Percentiles rank a stretch among this genome's conserved stretches.
These are phyloP conservation scores for Ophiostoma quercus DNA, from an alignment of 2,329 filamentous ascomycete species.

Conservation along the genomic window DNA sequence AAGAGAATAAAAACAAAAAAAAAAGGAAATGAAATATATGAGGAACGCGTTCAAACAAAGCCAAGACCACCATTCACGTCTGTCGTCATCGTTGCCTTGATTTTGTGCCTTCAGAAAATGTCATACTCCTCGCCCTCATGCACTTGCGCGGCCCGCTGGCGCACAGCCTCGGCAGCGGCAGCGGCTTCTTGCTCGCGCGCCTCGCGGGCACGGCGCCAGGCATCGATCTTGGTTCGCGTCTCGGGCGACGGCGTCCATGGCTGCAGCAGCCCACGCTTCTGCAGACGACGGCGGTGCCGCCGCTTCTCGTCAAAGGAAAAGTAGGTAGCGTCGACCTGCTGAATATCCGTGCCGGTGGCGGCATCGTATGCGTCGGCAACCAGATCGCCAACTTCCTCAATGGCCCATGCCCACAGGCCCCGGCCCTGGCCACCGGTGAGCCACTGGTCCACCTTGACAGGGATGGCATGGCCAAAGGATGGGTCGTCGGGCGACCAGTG, in stretches of 20 bases:
- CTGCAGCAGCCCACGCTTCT: conserved; percentile 42
- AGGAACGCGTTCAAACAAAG: not conserved
- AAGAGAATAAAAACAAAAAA: not conserved
- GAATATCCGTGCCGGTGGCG: conserved; percentile 42
- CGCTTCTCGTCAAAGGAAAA: conserved; percentile 46
- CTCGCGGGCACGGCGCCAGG: conserved; percentile 41
- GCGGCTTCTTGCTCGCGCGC: conserved; percentile 36
- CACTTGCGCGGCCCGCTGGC: not conserved
- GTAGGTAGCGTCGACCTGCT: conserved; percentile 39
- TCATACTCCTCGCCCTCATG: conserved; percentile 33
- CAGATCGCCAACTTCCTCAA: conserved; percentile 45
- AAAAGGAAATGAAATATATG: not conserved
- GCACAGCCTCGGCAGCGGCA: not conserved
- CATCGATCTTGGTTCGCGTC: conserved; percentile 41
- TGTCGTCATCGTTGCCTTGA: not conserved
- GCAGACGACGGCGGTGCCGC: conserved; percentile 46
- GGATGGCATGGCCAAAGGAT: conserved; percentile 55
- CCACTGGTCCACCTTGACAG: conserved; percentile 60
- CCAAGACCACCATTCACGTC: not conserved
- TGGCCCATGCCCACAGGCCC: conserved; percentile 34
- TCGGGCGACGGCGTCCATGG: conserved; percentile 39
- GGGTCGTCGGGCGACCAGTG: conserved; percentile 55
- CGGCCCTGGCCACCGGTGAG: conserved; percentile 49
- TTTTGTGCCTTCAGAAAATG: not conserved
- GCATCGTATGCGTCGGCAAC: conserved; percentile 46